Evolutionary conservation across 1,284 basidiomycete species (phyloP).

Genomic region (Sanghuangporus weigelae): DNA sequence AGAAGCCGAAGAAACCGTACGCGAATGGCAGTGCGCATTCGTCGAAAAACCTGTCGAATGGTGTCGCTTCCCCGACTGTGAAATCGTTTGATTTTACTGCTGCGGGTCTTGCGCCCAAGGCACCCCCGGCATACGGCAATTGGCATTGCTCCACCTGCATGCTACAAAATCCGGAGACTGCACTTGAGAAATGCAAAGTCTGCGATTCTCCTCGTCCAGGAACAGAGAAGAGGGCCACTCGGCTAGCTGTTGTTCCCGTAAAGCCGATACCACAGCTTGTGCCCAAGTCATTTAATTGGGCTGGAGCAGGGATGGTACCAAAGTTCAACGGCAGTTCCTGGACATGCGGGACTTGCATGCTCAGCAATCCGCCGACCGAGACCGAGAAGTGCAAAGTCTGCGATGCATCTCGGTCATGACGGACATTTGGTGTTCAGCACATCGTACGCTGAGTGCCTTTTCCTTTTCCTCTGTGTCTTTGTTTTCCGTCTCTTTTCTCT

Average conservation of each 20-base stretch:
- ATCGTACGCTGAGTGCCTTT: neutral
- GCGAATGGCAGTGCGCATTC: neutral
- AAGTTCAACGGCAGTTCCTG: conserved; percentile 33
- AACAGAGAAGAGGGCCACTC: conserved; percentile 20
- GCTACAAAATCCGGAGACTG: conserved; percentile 39
- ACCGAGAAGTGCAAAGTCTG: conserved; percentile 37
- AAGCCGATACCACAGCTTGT: conserved; percentile 17
- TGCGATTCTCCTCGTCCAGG: conserved; percentile 40
- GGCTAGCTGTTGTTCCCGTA: conserved; percentile 13
- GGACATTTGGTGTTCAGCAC: neutral
- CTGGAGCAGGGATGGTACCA: conserved; percentile 38
- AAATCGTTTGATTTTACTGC: conserved; percentile 20
- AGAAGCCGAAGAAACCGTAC: neutral
- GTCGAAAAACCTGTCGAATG: neutral
- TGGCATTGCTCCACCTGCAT: conserved; percentile 47
- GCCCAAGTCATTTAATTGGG: conserved; percentile 44
- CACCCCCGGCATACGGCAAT: conserved; percentile 22
- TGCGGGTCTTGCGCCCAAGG: conserved; percentile 31
- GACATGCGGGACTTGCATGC: conserved; percentile 39
- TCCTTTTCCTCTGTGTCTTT: neutral
- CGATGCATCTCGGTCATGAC: conserved; percentile 30
- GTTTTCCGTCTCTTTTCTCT: neutral
- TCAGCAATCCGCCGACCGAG: conserved; percentile 32
- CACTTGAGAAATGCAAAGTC: conserved; percentile 43
- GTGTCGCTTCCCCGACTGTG: neutral